A percentile compares a stretch with the other conserved stretches of the same genome.
Conservation (phyloP, 2,329 filamentous ascomycete genomes). For the Aspergillus felis region DNA sequence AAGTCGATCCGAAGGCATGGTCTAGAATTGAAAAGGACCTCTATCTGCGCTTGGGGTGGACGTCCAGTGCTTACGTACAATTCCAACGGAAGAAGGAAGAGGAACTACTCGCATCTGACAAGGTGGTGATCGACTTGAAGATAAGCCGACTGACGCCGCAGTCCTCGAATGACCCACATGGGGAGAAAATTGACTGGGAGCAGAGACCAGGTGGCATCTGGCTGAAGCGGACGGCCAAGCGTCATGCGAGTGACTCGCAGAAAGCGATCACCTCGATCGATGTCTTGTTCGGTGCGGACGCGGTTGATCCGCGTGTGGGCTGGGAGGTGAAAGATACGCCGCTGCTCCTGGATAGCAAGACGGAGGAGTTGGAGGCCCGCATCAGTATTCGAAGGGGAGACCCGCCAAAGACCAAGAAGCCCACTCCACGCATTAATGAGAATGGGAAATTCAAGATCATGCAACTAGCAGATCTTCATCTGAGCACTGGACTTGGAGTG, state of each 20-base stretch:
- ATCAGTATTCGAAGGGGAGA: slow-evolving; percentile 74
- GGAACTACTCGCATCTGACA: slow-evolving; percentile 69
- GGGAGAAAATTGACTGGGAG: slow-evolving; percentile 69
- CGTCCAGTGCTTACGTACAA: slow-evolving; percentile 74
- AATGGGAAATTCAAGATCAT: slow-evolving; percentile 97
- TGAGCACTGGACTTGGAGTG: slow-evolving; percentile 80
- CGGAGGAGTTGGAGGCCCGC: slow-evolving; percentile 63
- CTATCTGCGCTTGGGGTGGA: slow-evolving; percentile 70
- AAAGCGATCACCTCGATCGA: slow-evolving; percentile 76
- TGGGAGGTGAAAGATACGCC: slow-evolving; percentile 77
- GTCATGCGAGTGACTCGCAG: slow-evolving; percentile 70
- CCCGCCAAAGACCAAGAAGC: slow-evolving; percentile 61
- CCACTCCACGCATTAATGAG: slow-evolving; percentile 72
- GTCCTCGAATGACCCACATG: slow-evolving; percentile 50
- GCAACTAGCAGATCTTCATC: slow-evolving; percentile 89
- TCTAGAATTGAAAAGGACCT: slow-evolving; percentile 85
- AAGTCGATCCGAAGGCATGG: slow-evolving; percentile 70
- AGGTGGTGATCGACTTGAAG: slow-evolving; percentile 73
- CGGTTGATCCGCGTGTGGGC: slow-evolving; percentile 79
- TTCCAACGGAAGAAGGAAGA: slow-evolving; percentile 82
- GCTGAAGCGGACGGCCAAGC: slow-evolving; percentile 70
- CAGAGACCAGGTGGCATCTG: slow-evolving; percentile 71
- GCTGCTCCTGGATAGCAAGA: slow-evolving; percentile 63
- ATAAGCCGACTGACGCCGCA: slow-evolving; percentile 70
- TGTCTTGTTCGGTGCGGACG: slow-evolving; percentile 84